Evolutionary conservation across 257 asterid genomes (phyloP).

Genomic region (Solanum paucissectum): DNA sequence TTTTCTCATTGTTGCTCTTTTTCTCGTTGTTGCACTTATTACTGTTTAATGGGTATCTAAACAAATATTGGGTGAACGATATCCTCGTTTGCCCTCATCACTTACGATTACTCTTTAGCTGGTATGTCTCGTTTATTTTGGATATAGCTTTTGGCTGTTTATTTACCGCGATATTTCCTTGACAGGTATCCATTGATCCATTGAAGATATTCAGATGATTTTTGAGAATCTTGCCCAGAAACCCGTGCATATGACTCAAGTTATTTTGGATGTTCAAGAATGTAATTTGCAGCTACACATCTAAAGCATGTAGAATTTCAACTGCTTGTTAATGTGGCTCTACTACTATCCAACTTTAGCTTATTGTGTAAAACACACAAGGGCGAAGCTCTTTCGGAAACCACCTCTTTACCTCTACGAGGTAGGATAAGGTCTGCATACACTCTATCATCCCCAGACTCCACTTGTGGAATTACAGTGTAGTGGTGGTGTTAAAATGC

Average conservation of each 20-base stretch:
- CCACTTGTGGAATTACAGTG: neutral
- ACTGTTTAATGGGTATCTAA: neutral
- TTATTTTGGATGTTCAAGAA: neutral
- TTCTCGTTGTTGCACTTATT: neutral
- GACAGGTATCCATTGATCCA: slow-evolving; percentile 41
- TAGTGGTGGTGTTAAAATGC: neutral
- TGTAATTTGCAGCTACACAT: neutral
- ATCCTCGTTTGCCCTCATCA: neutral
- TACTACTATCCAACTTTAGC: neutral
- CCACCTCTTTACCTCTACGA: rapidly evolving
- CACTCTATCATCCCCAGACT: rapidly evolving
- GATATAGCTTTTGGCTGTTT: neutral
- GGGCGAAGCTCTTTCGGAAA: neutral
- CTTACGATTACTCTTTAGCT: neutral
- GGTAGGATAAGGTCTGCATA: neutral
- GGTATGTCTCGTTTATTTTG: neutral
- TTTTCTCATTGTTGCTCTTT: neutral
- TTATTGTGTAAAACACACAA: neutral
- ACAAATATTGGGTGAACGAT: neutral
- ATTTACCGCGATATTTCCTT: neutral
- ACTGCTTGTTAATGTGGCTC: neutral
- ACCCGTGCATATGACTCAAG: slow-evolving; percentile 33
- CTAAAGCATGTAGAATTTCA: neutral
- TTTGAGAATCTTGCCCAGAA: slow-evolving; percentile 62
- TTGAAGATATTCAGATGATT: slow-evolving; percentile 4